Evolutionary conservation across 2,329 filamentous ascomycete species (phyloP), one percentile per base, ranked within the genome.

Genomic region (Penicillium sp.): DNA sequence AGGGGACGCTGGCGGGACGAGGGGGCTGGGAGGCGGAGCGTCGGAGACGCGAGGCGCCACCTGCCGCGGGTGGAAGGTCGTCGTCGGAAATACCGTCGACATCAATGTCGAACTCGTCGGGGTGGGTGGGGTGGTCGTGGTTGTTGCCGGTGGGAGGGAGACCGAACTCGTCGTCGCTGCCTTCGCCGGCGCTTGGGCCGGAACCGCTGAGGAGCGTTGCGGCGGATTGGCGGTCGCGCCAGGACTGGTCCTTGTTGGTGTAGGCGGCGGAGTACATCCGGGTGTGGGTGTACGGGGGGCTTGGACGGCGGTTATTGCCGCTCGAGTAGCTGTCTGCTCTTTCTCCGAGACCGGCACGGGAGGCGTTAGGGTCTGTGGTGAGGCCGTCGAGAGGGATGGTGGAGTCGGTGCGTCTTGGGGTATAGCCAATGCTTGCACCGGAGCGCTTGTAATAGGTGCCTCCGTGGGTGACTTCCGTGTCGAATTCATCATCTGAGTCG

Each of bases 401-500:
- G 40, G 84, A 83, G 63, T 86, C 83, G 57, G 80, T 74, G 34
- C 75, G 79, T 50, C 87, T 86, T 14, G 91, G 90, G 4, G 79
- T 88, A 68, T 91, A 91, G 21, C 92, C 92, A 52, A 96, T 85
- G 13, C 83, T 91, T 22, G 82, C 84, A 47, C 89, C 89, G 34
- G 88, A 85, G 61, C 91, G 89, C 71, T 96, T 94, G 64, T 89
- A 87, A 66, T 92, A 95, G 7, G 89, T 86, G 10, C 88, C 88
- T 22, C 83, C 82, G 16, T 84, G 84, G 48, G 89, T 86, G 11
- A 81, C 81, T 72, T 97, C 94, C 58, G 97, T 99, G 71, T 99
- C 94, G 67, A 99, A 99, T 73, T 99, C 94, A 69, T 99, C 94
- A 69, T 99, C 94, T 43, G 91, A 96, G 71, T 99, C 94, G 43